A percentile compares a stretch with the other conserved stretches of the same genome.
These are phyloP conservation scores for Erodium texanum DNA, from an alignment of 441 rosid genomes.

Conservation along the genomic window DNA sequence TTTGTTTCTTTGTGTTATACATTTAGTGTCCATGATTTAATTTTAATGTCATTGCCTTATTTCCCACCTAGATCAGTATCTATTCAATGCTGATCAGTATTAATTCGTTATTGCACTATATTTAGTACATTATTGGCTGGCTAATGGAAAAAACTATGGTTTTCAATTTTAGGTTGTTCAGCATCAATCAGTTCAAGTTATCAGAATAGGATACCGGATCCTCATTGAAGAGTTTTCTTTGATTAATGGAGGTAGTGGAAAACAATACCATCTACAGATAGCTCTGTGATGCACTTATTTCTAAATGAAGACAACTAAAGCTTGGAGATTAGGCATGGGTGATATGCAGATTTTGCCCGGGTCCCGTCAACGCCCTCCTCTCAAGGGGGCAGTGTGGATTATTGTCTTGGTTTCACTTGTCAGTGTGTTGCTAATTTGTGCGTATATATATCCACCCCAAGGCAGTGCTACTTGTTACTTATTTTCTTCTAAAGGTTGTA, in stretches of 20 bases:
- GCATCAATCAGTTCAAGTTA: background rate
- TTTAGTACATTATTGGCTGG: background rate
- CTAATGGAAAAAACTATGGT: background rate
- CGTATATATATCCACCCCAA: constrained; percentile 64
- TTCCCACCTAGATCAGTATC: no score
- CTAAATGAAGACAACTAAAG: constrained; percentile 45
- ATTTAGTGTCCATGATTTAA: no score
- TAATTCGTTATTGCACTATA: no score
- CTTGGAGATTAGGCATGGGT: constrained; percentile 65
- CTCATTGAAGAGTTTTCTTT: constrained; percentile 5
- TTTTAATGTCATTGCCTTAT: no score
- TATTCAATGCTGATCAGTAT: no score
- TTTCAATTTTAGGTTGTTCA: constrained; percentile 19
- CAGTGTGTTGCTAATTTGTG: constrained; percentile 60
- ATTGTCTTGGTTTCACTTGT: constrained; percentile 60
- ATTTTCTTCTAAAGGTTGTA: constrained; percentile 62
- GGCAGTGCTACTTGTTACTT: constrained; percentile 50
- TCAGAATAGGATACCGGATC: background rate
- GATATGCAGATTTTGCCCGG: constrained; percentile 58
- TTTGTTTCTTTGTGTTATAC: no score
- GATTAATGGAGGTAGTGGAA: constrained; percentile 15
- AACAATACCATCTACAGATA: constrained; percentile 17
- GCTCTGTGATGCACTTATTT: constrained; percentile 27
- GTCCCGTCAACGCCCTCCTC: constrained; percentile 54
- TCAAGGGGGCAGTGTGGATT: constrained; percentile 67